Evolutionary conservation across 2,329 filamentous ascomycete genomes (phyloP), one percentile per base, ranked within the genome.

Genomic region (Fusarium algeriense): DNA sequence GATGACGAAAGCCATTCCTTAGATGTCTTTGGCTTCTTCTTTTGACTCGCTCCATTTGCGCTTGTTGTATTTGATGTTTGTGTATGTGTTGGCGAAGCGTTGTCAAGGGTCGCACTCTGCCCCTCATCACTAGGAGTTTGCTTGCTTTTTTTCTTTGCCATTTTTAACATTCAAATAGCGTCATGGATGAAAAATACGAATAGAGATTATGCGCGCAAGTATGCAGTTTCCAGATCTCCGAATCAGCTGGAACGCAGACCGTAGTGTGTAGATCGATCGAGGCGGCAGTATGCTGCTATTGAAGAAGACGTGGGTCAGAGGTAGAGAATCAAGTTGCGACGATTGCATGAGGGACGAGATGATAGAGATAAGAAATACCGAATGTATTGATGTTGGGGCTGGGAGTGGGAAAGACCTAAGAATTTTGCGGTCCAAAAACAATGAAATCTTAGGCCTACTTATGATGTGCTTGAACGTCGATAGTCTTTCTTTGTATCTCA

Each of bases 141-240:
- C 77, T 85, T 85, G 70, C 78, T 82, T 77, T 83, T 86, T 76
- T 85, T 84, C 76, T 81, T 87, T 52, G 80, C 80, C 85, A 87
- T 87, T 57, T 14, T 61, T 55, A 56, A 7, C 35, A 40, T 58
- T 20, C 20, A 44, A 20, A 38, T 46, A 40, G 58, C 26, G 44
- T 50, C 60, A 62, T 69, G n/a, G 17, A 43, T 45, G 23, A 53
- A 60, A 50, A 20, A 37, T n/a, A 13, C 23, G 37, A 65, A 15
- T 35, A 43, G 7, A 44, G 37, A 20, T 44, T 56, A 68, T 61
- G 32, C 37, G 54, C 56, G 32, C 32, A 38, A 32, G 10, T 34
- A 37, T 26, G 20, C 10, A 46, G 52, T 38, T 30, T 34, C 19
- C 45, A 44, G 28, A 11, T 23, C 11, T 45, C 48, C 32, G n/a